Percentiles rank a stretch among this genome's conserved stretches.
phyloP scores from a whole-genome alignment of 495 filamentous ascomycete species.

The Neurospora africana region DNA sequence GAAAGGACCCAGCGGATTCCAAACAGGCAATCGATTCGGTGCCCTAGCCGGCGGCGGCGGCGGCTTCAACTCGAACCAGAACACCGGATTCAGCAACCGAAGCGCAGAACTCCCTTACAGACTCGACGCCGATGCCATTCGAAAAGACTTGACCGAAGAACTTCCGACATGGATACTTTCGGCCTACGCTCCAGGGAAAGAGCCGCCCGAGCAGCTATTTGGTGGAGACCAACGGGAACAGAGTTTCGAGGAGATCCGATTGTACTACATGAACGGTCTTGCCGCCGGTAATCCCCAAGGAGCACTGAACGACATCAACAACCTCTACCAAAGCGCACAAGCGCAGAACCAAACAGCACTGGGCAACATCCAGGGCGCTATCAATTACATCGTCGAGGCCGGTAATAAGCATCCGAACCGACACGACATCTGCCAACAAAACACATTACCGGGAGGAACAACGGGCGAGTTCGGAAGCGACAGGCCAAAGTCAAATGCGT shows the following conservation, averaged over 20 bases:
- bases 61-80: neutral
- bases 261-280: constrained; percentile 52
- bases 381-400: constrained; percentile 58
- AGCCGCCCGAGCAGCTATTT: constrained; percentile 69
- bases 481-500: constrained; percentile 2
- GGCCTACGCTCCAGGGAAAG: constrained; percentile 59
- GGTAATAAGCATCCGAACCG: constrained; percentile 72
- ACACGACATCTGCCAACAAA: constrained; percentile 52
- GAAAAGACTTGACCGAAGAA: constrained; percentile 54
- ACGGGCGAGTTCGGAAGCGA: constrained; percentile 15
- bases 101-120: constrained; percentile 14
- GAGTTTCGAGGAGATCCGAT: constrained; percentile 71
- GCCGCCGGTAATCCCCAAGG: constrained; percentile 50
- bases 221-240: constrained; percentile 69
- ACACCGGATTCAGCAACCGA: neutral
- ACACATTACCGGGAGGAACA: constrained; percentile 23
- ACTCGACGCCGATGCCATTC: constrained; percentile 46
- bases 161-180: constrained; percentile 77
- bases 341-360: constrained; percentile 59
- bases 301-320: constrained; percentile 54
- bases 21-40: constrained; percentile 25
- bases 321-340: constrained; percentile 46
- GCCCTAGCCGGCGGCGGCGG: constrained; percentile 13
- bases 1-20: constrained; percentile 11
- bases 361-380: constrained; percentile 57